phyloP scores from a whole-genome alignment of 768 basidiomycete species.

The Dentipellis sp. region DNA sequence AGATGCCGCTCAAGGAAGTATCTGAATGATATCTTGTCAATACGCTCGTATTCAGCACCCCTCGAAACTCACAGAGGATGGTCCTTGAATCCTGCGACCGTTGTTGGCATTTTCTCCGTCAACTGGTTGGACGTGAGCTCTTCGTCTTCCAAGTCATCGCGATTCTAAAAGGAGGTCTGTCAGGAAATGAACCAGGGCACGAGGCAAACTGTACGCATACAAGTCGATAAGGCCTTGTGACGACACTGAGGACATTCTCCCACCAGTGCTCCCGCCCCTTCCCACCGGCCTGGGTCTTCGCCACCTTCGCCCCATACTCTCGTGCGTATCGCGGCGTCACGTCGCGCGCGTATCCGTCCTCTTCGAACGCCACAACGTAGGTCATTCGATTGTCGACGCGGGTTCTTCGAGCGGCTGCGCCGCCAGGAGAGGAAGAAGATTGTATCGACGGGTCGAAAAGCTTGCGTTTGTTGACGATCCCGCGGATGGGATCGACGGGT shows the following conservation, averaged over 20 bases:
- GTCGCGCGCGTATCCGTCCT: conserved; percentile 87
- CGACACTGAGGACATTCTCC: conserved; percentile 51
- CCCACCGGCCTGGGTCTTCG: conserved; percentile 67
- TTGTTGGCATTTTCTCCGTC: conserved; percentile 89
- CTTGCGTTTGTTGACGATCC: conserved; percentile 70
- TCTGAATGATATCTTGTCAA: conserved; percentile 25
- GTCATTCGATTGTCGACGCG: conserved; percentile 73
- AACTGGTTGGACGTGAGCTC: conserved; percentile 71
- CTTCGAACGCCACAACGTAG: conserved; percentile 91
- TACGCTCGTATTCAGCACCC: not conserved
- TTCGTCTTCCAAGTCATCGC: conserved; percentile 90
- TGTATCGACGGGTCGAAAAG: conserved; percentile 62
- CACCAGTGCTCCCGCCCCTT: conserved; percentile 80
- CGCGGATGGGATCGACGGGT: conserved; percentile 83
- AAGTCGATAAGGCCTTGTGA: conserved; percentile 73
- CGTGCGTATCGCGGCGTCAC: conserved; percentile 86
- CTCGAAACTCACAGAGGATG: conserved; percentile 67
- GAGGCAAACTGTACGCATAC: conserved; percentile 31
- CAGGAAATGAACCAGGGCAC: too few species aligned
- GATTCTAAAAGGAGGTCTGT: conserved; percentile 41
- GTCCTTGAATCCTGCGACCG: conserved; percentile 87
- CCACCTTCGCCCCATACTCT: conserved; percentile 69
- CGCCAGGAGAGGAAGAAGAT: conserved; percentile 16
- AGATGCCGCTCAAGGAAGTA: conserved; percentile 84
- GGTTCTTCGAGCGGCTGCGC: conserved; percentile 10